These are phyloP conservation scores for Torulaspora quercuum DNA, from an alignment of 805 yeast genomes.

Conservation along the genomic window DNA sequence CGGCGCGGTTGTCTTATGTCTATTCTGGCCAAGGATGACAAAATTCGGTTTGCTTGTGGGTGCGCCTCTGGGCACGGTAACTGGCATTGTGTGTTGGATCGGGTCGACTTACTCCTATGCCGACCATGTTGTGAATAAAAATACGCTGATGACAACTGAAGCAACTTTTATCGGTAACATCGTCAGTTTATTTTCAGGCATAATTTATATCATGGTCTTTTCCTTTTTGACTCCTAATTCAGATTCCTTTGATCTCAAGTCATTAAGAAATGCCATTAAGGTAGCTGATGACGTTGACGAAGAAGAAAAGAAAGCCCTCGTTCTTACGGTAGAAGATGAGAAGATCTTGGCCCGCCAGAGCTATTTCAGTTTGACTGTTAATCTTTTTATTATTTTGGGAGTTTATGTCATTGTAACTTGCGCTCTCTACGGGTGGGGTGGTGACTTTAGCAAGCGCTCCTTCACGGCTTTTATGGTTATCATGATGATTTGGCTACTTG, in stretches of 20 bases:
- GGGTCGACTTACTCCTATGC: conserved; percentile 44
- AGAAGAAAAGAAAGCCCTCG: conserved; percentile 33
- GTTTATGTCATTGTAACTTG: conserved; percentile 36
- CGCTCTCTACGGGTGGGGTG: conserved; percentile 37
- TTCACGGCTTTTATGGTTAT: conserved; percentile 40
- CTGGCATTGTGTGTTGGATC: conserved; percentile 49
- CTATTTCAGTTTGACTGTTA: conserved; percentile 41
- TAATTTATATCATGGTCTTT: conserved; percentile 31
- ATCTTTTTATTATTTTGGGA: conserved; percentile 33
- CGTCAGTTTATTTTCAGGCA: conserved; percentile 38
- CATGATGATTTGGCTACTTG: conserved; percentile 39
- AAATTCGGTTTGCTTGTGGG: conserved; percentile 21
- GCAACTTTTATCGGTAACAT: conserved; percentile 45
- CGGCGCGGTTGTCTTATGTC: conserved; percentile 31
- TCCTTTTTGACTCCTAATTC: conserved; percentile 33
- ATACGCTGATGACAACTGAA: conserved; percentile 44
- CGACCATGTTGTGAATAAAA: conserved; percentile 43
- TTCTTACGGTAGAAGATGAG: conserved; percentile 23
- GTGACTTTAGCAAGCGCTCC: conserved; percentile 36
- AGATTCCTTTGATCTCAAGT: conserved; percentile 33
- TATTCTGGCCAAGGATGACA: conserved; percentile 31
- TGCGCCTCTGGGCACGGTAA: conserved; percentile 48
- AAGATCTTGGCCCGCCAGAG: conserved; percentile 37
- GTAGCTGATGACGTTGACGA: conserved; percentile 40
- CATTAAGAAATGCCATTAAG: conserved; percentile 22